Conservation (phyloP, 345 rosid genomes). For the Eucalyptus fibrosa region DNA sequence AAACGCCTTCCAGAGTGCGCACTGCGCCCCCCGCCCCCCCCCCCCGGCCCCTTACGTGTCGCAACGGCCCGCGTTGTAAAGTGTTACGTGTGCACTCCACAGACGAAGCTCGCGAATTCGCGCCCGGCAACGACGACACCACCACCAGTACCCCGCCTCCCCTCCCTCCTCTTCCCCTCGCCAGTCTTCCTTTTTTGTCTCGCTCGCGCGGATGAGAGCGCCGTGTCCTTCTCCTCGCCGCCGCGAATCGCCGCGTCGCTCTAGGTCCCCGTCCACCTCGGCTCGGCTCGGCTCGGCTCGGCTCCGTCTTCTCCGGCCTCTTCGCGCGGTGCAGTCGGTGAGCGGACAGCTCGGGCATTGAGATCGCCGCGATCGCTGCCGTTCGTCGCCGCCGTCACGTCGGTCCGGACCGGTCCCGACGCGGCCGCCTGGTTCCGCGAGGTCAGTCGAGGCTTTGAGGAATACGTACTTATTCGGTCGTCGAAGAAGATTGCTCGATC, state of each 20-base stretch:
- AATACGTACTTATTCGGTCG: neutral
- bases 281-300: neutral
- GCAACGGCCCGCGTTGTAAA: neutral
- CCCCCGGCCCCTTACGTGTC: neutral
- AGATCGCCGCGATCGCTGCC: neutral
- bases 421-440: neutral
- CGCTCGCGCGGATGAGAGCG: neutral
- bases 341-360: neutral
- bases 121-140: neutral
- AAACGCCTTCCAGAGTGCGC: neutral
- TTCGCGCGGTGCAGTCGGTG: neutral
- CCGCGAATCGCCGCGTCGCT: neutral
- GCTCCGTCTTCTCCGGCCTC: neutral
- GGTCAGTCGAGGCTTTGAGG: neutral
- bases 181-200: neutral
- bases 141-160: neutral
- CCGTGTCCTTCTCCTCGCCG: neutral
- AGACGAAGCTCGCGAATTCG: neutral
- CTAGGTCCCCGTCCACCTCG: neutral
- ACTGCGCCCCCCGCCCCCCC: neutral
- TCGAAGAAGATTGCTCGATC: neutral
- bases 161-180: no score
- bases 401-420: neutral
- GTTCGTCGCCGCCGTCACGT: neutral
- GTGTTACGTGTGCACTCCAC: neutral